Evolutionary conservation across 495 filamentous ascomycete genomes (phyloP).

Genomic region (Neurospora africana): DNA sequence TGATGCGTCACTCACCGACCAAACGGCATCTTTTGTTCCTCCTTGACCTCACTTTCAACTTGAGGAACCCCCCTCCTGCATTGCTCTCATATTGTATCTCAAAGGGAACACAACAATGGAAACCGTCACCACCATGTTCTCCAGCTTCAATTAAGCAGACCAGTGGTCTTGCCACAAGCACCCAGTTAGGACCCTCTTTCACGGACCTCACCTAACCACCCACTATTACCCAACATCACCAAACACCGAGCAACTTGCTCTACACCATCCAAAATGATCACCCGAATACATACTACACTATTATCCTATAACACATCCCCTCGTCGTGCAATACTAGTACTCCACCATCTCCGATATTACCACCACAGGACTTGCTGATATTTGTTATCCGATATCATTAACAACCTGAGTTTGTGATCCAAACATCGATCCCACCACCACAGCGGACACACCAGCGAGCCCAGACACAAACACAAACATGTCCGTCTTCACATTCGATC

Average conservation of each 20-base stretch:
- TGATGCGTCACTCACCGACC: background rate
- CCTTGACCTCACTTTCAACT: background rate
- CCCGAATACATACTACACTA: constrained; percentile 36
- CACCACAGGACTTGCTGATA: background rate
- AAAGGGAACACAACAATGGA: background rate
- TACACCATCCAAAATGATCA: constrained; percentile 47
- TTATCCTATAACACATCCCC: constrained; percentile 19
- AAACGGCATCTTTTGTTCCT: background rate
- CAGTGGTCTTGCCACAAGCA: background rate
- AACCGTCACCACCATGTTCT: background rate
- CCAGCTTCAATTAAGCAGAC: constrained; percentile 1
- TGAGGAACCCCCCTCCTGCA: background rate
- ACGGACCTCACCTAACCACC: background rate
- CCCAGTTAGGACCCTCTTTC: background rate
- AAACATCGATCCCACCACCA: background rate
- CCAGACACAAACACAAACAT: constrained; percentile 32
- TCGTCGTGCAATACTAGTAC: constrained; percentile 13
- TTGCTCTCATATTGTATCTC: background rate
- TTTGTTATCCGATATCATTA: background rate
- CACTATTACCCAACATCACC: background rate
- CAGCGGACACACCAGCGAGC: background rate
- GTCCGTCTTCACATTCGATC: constrained; percentile 95
- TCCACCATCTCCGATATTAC: background rate
- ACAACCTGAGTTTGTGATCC: background rate
- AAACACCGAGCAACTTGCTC: constrained; percentile 6